Evolutionary conservation across 2,329 filamentous ascomycete species (phyloP).

Genomic region (Trichophyton mentagrophytes): DNA sequence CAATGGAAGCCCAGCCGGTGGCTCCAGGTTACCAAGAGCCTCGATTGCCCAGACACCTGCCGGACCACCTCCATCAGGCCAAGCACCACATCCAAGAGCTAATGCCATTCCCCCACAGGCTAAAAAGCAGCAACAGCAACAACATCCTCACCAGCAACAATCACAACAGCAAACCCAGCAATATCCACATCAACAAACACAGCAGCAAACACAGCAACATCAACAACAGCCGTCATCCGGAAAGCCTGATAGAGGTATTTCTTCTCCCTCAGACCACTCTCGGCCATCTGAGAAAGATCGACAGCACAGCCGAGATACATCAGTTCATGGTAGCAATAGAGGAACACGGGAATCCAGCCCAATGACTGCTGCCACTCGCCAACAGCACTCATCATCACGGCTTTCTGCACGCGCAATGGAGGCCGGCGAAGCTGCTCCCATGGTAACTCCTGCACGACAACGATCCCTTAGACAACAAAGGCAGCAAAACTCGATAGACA

Average conservation of each 20-base stretch:
- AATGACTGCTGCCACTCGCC: slow-evolving; percentile 42
- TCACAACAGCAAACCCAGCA: slow-evolving; percentile 28
- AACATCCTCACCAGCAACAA: slow-evolving; percentile 18
- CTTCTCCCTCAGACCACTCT: slow-evolving; percentile 31
- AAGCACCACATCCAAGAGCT: slow-evolving; percentile 46
- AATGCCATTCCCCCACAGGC: slow-evolving; percentile 27
- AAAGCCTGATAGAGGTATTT: slow-evolving; percentile 35
- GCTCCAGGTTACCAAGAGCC: slow-evolving; percentile 48
- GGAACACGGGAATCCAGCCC: slow-evolving; percentile 37
- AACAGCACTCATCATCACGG: slow-evolving; percentile 34
- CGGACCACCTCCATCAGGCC: slow-evolving; percentile 52
- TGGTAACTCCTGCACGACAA: slow-evolving; percentile 35
- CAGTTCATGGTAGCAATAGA: slow-evolving; percentile 23
- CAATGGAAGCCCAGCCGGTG: slow-evolving; percentile 23
- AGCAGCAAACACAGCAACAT: background rate
- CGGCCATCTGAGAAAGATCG: slow-evolving; percentile 37
- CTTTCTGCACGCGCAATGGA: slow-evolving; percentile 34
- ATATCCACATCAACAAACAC: slow-evolving; percentile 28
- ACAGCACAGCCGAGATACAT: slow-evolving; percentile 32
- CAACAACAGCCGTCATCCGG: slow-evolving; percentile 34
- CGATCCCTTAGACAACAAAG: slow-evolving; percentile 45
- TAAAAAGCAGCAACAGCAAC: slow-evolving; percentile 22
- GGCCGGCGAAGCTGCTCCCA: slow-evolving; percentile 33
- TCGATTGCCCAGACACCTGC: slow-evolving; percentile 47
- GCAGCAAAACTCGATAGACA: slow-evolving; percentile 56